Conservation (phyloP, 1,139 yeast genomes). For the Lodderomyces parapsilosis region DNA sequence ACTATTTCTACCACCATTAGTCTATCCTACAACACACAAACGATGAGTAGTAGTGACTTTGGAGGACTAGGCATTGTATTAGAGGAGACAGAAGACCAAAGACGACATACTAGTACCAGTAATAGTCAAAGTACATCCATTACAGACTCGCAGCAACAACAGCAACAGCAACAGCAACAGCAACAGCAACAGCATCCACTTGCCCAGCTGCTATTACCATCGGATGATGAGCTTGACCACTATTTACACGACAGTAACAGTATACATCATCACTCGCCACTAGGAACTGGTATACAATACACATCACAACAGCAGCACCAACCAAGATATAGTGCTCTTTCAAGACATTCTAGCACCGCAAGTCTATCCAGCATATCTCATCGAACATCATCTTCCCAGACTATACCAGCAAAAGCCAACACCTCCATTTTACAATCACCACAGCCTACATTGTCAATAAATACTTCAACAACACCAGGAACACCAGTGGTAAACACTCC, state of each 20-base stretch:
- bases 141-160: constrained; percentile 4
- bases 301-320: not conserved
- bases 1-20: not conserved
- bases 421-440: not conserved
- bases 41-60: constrained; percentile 8
- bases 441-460: constrained; percentile 1
- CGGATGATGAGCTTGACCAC: not conserved
- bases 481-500: not conserved
- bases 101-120: constrained; percentile 3
- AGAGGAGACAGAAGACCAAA: constrained; percentile 22
- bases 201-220: not conserved
- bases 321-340: not conserved
- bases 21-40: not conserved
- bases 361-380: constrained; percentile 8
- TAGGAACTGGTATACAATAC: not conserved
- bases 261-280: not conserved
- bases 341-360: constrained; percentile 9
- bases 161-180: constrained; percentile 3
- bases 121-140: not conserved
- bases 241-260: not conserved
- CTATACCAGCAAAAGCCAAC: not conserved
- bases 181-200: constrained; percentile 4
- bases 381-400: constrained; percentile 5
- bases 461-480: constrained; percentile 1
- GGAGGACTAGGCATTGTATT: constrained; percentile 34